phyloP scores from a whole-genome alignment of 306 rosid genomes.

The Canavalia ensiformis region DNA sequence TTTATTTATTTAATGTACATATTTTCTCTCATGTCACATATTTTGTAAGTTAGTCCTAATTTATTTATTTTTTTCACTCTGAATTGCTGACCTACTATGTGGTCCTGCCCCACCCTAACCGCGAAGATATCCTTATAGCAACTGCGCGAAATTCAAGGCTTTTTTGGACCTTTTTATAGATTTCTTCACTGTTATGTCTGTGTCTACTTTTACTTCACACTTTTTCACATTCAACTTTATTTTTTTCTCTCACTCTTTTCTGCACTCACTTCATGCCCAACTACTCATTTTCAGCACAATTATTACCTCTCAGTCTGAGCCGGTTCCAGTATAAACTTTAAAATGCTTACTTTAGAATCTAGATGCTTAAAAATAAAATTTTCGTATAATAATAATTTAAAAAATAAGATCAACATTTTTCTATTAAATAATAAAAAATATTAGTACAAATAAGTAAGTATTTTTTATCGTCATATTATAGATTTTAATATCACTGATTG shows the following conservation, averaged over 20 bases:
- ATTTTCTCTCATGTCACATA: background rate
- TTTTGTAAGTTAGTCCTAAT: background rate
- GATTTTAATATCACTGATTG: too few species aligned
- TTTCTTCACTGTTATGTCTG: slow-evolving; percentile 42
- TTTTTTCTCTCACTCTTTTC: background rate
- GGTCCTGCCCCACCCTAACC: background rate
- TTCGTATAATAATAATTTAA: too few species aligned
- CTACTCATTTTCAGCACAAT: slow-evolving; percentile 41
- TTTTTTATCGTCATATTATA: too few species aligned
- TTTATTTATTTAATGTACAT: background rate
- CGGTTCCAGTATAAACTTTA: too few species aligned
- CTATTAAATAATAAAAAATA: too few species aligned
- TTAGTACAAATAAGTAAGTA: too few species aligned
- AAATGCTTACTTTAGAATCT: too few species aligned
- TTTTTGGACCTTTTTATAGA: slow-evolving; percentile 20
- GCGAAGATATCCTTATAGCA: slow-evolving; percentile 34
- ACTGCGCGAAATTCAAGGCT: slow-evolving; percentile 55
- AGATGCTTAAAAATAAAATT: too few species aligned
- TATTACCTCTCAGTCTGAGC: slow-evolving; percentile 21
- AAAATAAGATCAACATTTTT: too few species aligned
- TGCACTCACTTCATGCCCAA: slow-evolving; percentile 34
- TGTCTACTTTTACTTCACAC: slow-evolving; percentile 47
- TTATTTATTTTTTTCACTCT: background rate
- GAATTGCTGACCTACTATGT: background rate
- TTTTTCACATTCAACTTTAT: slow-evolving; percentile 21